phyloP scores from a whole-genome alignment of 805 yeast genomes.

The Candida tallmaniae region DNA sequence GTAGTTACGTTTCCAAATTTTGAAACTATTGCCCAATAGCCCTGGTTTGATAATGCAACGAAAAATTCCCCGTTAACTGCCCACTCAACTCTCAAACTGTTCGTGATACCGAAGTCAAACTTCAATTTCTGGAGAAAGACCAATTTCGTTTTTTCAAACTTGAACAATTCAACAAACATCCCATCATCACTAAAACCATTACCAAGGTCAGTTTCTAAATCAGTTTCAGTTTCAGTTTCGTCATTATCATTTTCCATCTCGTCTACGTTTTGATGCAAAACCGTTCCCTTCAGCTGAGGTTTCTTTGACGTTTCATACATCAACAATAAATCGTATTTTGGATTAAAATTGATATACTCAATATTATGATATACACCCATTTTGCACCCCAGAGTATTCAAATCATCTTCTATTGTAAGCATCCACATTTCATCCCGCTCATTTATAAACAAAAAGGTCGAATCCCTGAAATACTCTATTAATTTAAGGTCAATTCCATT shows the following conservation, averaged over 20 bases:
- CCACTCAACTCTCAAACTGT: conserved; percentile 17
- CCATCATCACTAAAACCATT: not conserved
- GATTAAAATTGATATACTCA: conserved; percentile 17
- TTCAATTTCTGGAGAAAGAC: conserved; percentile 11
- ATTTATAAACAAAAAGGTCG: conserved; percentile 23
- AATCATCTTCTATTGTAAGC: conserved; percentile 3
- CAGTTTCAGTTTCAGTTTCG: conserved; percentile 4
- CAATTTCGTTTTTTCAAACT: conserved; percentile 7
- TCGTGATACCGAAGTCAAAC: not conserved
- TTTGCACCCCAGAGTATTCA: conserved; percentile 14
- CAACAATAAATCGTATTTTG: conserved; percentile 18
- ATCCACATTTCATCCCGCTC: conserved; percentile 6
- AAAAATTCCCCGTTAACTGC: conserved; percentile 35
- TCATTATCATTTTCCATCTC: conserved; percentile 5
- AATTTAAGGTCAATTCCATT: conserved; percentile 17
- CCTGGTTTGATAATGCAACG: conserved; percentile 15
- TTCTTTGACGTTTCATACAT: conserved; percentile 3
- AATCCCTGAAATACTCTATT: conserved; percentile 21
- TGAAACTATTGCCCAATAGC: conserved; percentile 29
- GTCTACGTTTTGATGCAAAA: conserved; percentile 5
- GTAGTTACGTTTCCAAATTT: conserved; percentile 31
- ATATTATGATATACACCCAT: conserved; percentile 5
- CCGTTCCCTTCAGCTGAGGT: conserved; percentile 1
- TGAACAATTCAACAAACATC: conserved; percentile 8
- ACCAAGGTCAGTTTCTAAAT: too few species aligned